Percentiles rank a stretch among this genome's conserved stretches.
These are phyloP conservation scores for Acaromyces ingoldii DNA, from an alignment of 1,284 basidiomycete genomes.

Conservation along the genomic window DNA sequence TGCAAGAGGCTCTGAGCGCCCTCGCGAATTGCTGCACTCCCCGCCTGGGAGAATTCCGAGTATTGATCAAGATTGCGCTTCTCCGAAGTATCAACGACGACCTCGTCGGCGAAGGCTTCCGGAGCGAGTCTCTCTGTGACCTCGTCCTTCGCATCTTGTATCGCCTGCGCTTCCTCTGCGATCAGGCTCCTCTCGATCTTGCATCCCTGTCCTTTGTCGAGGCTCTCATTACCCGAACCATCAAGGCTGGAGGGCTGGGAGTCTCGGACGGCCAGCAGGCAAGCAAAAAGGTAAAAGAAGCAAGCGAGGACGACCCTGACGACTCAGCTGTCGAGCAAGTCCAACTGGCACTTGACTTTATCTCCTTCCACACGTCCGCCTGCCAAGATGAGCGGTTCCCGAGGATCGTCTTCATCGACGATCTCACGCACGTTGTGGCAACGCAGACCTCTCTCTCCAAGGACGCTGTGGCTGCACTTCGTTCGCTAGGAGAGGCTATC, in stretches of 20 bases:
- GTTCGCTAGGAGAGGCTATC: slow-evolving; percentile 79
- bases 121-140: slow-evolving; percentile 52
- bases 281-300: too few relatives aligned
- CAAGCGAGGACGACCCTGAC: slow-evolving; percentile 56
- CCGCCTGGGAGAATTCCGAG: slow-evolving; percentile 27
- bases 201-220: slow-evolving; percentile 77
- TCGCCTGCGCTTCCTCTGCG: slow-evolving; percentile 73
- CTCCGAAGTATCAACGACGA: slow-evolving; percentile 36
- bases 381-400: slow-evolving; percentile 59
- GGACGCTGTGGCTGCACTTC: slow-evolving; percentile 74
- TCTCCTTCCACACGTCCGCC: slow-evolving; percentile 78
- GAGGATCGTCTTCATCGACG: slow-evolving; percentile 58
- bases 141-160: slow-evolving; percentile 81
- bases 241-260: slow-evolving; percentile 66
- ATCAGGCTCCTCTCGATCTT: slow-evolving; percentile 75
- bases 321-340: slow-evolving; percentile 84
- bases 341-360: slow-evolving; percentile 73
- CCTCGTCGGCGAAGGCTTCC: slow-evolving; percentile 35
- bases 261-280: too few relatives aligned
- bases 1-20: slow-evolving; percentile 26
- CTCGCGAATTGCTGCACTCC: slow-evolving; percentile 32
- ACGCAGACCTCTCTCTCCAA: slow-evolving; percentile 77
- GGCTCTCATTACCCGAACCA: slow-evolving; percentile 70
- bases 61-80: slow-evolving; percentile 29
- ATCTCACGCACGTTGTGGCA: slow-evolving; percentile 70